phyloP scores from a whole-genome alignment of 2,329 filamentous ascomycete genomes.

The Immersiporthe knoxdaviesiana region DNA sequence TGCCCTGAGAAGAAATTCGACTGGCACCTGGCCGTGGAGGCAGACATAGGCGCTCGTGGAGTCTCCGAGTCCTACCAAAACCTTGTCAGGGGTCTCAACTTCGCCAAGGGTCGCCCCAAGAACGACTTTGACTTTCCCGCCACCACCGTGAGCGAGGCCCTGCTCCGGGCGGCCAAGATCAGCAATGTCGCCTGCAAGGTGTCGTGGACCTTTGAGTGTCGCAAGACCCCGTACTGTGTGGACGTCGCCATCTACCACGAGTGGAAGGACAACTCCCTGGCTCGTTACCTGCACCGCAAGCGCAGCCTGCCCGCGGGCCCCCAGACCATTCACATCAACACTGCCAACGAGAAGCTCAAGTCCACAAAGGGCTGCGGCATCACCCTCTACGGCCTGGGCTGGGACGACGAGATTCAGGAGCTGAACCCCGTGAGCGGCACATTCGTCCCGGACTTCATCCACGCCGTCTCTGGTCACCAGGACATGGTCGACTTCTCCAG shows the following conservation, averaged over 20 bases:
- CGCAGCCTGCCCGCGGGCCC: neutral
- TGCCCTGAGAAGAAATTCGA: constrained; percentile 42
- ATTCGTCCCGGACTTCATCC: constrained; percentile 15
- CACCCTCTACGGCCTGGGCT: constrained; percentile 22
- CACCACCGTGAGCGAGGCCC: neutral
- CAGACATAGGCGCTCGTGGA: constrained; percentile 33
- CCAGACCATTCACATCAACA: constrained; percentile 5
- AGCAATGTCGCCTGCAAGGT: constrained; percentile 39
- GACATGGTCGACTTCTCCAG: neutral
- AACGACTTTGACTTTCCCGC: constrained; percentile 16
- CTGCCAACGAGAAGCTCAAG: constrained; percentile 12
- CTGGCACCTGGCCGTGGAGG: constrained; percentile 42
- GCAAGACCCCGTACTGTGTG: constrained; percentile 38
- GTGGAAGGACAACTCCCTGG: constrained; percentile 33
- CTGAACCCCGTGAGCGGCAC: constrained; percentile 14
- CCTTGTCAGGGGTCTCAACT: constrained; percentile 34
- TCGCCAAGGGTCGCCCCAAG: constrained; percentile 29
- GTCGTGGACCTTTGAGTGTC: constrained; percentile 40
- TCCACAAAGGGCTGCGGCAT: constrained; percentile 29
- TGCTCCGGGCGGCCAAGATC: constrained; percentile 32
- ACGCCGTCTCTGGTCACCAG: constrained; percentile 10
- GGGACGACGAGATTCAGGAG: constrained; percentile 32
- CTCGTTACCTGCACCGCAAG: neutral
- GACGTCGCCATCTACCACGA: constrained; percentile 42
- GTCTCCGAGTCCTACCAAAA: constrained; percentile 33